Base-by-base conservation (phyloP, 2,329 filamentous ascomycete genomes). In the Xylaria hypoxylon region DNA sequence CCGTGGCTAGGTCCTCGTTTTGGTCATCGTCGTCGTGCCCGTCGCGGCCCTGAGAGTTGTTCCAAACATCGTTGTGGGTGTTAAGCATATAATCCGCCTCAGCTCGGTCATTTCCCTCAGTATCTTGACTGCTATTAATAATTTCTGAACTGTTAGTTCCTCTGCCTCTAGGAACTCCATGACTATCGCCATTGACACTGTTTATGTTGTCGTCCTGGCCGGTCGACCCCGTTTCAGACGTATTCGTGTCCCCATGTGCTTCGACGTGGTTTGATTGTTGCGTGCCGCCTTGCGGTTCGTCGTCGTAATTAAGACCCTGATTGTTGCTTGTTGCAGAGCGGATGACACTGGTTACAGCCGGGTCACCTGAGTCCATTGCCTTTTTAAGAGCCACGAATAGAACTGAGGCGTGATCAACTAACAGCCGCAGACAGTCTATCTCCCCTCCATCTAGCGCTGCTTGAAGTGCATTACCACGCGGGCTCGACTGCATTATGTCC, bases 401-500 rank as follows among this genome's bases (percentile, higher is more conserved):
- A 11, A 71, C 65, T 2, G 78, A 76, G 10, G 77, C 70, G 6
- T 74, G 76, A 6, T 75, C 70, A 5, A 79, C 67, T 6, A 80
- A 71, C 19, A 79, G 65, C 13, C 57, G 59, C n/a, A 78, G 62
- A 50, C 75, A 78, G 1, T 75, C 74, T 3, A 68, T 67, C 17
- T 71, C 73, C 0, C 73, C 72, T 24, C 68, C 63, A 5, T 70
- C 56, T 2, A 75, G 51, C 11, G 78, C 78, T 15, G 63, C 64
- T 51, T 79, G 74, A 5, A 80, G 72, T 1, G 78, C 75, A 62
- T 79, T 79, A 3, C 71, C 63, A 28, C 65, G 62, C 3, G 76
- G 68, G 61, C 76, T 79, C 6, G 70, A 70, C 28, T 78, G 76
- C 66, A 78, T 76, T 35, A 79, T 75, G 45, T 80, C 76, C 31